Evolutionary conservation across 768 basidiomycete genomes (phyloP), one percentile per base, ranked within the genome.

Genomic region (Lactarius akahatsu): DNA sequence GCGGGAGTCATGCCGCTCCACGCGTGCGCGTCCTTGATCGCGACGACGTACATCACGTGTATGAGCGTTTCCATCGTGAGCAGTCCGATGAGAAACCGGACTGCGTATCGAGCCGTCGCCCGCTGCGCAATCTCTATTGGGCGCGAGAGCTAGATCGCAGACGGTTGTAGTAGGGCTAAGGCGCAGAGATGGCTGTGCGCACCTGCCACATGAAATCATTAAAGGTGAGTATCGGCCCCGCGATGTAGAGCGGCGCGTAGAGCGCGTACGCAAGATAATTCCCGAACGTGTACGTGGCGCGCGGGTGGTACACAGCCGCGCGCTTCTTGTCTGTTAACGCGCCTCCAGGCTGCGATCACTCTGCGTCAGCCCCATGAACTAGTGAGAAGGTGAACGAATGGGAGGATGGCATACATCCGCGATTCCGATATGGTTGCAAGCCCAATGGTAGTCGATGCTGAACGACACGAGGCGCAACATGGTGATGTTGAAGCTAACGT

Each of bases 141-240:
- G 57, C 80, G 79, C 20, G 84, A 85, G 65, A 90, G 79, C 90
- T 94, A 66, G 55, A 32, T 32, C 23, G 41, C 15, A 38, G 34
- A 13, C 40, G 61, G 15, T 50, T 32, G 65, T n/a, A 69, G 34
- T 32, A 16, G 30, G 15, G 38, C 61, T 43, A 69, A 23, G n/a
- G 40, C 40, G 30, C 15, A 47, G 30, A 5, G 38, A 58, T 43
- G 7, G 1, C 16, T 23, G 36, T 57, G 61, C 47, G 2, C 45
- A 94, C 94, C 87, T 98, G 96, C 87, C 90, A 92, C 72, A 93
- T 79, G 74, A 94, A 98, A 75, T 97, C 93, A 73, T 96, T 96
- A 81, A 94, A 98, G 0, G 96, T 91, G 75, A 98, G 85, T 70
- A 98, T 96, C 0, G 97, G 97, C 0, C 97, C 96, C 2, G 92